A percentile compares a stretch with the other conserved stretches of the same genome.
Conservation (phyloP, 2,329 filamentous ascomycete genomes). For the Endocalyx cinctus region DNA sequence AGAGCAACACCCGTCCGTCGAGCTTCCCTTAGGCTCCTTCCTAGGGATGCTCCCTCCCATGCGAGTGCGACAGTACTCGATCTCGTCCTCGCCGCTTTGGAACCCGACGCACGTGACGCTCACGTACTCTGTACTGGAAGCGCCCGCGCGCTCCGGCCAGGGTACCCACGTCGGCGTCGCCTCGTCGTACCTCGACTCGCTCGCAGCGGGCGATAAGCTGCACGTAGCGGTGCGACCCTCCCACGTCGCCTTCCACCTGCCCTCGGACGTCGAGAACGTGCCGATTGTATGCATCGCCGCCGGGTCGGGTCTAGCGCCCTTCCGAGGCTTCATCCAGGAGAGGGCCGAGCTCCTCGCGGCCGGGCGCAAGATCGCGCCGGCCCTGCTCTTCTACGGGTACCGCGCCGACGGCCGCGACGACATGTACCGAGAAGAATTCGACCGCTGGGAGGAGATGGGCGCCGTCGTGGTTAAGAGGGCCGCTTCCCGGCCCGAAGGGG, state of each 20-base stretch:
- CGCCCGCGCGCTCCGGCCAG: slow-evolving; percentile 45
- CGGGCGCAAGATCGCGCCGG: slow-evolving; percentile 52
- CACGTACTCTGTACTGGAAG: slow-evolving; percentile 63
- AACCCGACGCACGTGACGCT: slow-evolving; percentile 55
- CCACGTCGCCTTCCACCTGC: slow-evolving; percentile 43
- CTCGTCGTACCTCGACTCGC: slow-evolving; percentile 53
- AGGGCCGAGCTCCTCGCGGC: slow-evolving; percentile 46
- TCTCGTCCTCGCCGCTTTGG: slow-evolving; percentile 67
- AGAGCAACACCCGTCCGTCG: slow-evolving; percentile 54
- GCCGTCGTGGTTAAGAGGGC: slow-evolving; percentile 59
- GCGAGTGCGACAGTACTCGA: slow-evolving; percentile 74
- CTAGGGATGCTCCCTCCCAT: slow-evolving; percentile 71
- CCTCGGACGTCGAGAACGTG: slow-evolving; percentile 37
- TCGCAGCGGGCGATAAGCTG: slow-evolving; percentile 37
- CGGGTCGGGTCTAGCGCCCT: slow-evolving; percentile 46
- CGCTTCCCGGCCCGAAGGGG: slow-evolving; percentile 44
- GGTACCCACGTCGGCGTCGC: slow-evolving; percentile 55
- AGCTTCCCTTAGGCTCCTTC: slow-evolving; percentile 62
- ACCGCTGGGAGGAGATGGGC: slow-evolving; percentile 54
- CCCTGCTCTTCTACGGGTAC: slow-evolving; percentile 64
- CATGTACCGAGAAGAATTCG: slow-evolving; percentile 55
- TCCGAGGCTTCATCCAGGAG: slow-evolving; percentile 36
- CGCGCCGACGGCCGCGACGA: slow-evolving; percentile 50
- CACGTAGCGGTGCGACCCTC: slow-evolving; percentile 33
- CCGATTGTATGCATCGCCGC: slow-evolving; percentile 49